Conservation (phyloP, 1,139 yeast species). For the Meyerozyma athensensis region DNA sequence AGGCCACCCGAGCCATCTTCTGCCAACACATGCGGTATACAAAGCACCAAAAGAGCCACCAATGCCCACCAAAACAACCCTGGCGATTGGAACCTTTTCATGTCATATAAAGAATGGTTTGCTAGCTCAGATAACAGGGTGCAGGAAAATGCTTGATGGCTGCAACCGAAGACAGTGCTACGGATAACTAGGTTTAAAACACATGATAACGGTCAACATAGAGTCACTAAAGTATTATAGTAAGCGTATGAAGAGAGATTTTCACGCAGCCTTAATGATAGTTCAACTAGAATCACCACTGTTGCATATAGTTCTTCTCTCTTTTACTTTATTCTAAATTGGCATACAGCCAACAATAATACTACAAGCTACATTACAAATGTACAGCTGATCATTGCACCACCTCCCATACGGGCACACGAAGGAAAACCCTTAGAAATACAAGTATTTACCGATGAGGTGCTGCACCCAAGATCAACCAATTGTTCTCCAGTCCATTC, state of each 20-base stretch:
- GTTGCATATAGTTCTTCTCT: too few relatives aligned
- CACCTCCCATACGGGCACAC: slow-evolving; percentile 78
- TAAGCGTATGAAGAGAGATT: too few relatives aligned
- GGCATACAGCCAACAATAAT: neutral
- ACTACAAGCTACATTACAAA: slow-evolving; percentile 12
- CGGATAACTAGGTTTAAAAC: too few relatives aligned
- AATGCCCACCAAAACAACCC: neutral
- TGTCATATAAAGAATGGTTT: too few relatives aligned
- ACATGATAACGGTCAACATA: too few relatives aligned
- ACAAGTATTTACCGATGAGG: slow-evolving; percentile 49
- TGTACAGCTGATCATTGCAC: slow-evolving; percentile 77
- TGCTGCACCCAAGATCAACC: slow-evolving; percentile 83
- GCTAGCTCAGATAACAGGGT: too few relatives aligned
- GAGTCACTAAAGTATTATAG: too few relatives aligned
- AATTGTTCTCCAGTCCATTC: slow-evolving; percentile 63
- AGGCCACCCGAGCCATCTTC: neutral
- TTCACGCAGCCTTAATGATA: too few relatives aligned
- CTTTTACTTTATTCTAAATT: neutral
- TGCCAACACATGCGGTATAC: neutral
- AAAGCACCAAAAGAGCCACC: neutral
- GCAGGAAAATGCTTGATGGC: too few relatives aligned
- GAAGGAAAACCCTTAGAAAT: slow-evolving; percentile 73
- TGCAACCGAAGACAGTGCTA: too few relatives aligned
- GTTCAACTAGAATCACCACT: too few relatives aligned
- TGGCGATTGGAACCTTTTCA: too few relatives aligned